phyloP scores from a whole-genome alignment of 306 rosid genomes.

The Acacia acuminata region DNA sequence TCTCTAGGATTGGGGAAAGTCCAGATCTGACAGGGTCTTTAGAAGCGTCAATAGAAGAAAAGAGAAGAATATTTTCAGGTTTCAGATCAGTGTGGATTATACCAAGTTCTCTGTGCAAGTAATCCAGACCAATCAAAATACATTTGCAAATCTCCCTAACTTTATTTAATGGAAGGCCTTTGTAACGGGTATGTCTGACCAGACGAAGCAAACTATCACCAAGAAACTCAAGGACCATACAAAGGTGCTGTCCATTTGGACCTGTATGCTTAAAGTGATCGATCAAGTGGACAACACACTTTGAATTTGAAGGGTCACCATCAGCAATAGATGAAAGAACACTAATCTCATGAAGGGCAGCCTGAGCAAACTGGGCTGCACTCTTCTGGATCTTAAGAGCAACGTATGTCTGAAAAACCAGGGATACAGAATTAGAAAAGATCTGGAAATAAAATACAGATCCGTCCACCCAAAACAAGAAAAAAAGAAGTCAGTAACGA shows the following conservation, averaged over 20 bases:
- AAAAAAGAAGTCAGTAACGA: neutral
- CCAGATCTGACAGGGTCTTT: slow-evolving; percentile 81
- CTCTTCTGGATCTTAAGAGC: slow-evolving; percentile 99
- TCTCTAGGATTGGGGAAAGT: slow-evolving; percentile 69
- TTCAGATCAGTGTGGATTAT: slow-evolving; percentile 90
- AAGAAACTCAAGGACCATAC: slow-evolving; percentile 95
- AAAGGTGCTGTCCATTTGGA: slow-evolving; percentile 93
- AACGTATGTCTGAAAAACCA: slow-evolving; percentile 60
- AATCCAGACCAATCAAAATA: slow-evolving; percentile 82
- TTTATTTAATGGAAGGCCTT: slow-evolving; percentile 67
- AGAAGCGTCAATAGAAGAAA: slow-evolving; percentile 75
- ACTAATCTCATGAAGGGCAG: slow-evolving; percentile 94
- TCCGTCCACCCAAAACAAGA: neutral
- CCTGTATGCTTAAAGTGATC: slow-evolving; percentile 95
- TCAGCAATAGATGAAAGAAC: slow-evolving; percentile 73
- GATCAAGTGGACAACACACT: slow-evolving; percentile 68
- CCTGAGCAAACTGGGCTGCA: slow-evolving; percentile 89
- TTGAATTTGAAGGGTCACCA: slow-evolving; percentile 60
- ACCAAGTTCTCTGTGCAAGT: slow-evolving; percentile 86
- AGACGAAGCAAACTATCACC: slow-evolving; percentile 95
- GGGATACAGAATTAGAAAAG: slow-evolving; percentile 18
- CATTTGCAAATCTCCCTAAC: slow-evolving; percentile 86
- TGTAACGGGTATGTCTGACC: slow-evolving; percentile 64
- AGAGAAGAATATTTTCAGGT: slow-evolving; percentile 87
- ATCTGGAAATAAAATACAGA: neutral